These are phyloP conservation scores for Tetrastigma voinierianum DNA, from an alignment of 164 flowering plant genomes.

Conservation along the genomic window DNA sequence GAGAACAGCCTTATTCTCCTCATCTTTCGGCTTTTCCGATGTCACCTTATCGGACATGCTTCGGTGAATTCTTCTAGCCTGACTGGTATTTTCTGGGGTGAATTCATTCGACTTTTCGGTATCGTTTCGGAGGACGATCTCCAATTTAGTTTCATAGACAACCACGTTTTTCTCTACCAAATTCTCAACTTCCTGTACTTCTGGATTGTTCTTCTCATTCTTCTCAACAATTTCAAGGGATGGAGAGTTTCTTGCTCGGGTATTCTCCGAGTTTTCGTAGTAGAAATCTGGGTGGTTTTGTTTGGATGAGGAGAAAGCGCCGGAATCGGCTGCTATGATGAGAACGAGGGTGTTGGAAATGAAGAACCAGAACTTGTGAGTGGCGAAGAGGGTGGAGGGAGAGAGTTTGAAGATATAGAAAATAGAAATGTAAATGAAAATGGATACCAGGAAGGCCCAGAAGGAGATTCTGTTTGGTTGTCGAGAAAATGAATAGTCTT, in stretches of 20 bases:
- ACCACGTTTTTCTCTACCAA: not conserved
- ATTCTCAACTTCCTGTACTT: constrained; percentile 2
- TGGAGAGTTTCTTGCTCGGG: constrained; percentile 11
- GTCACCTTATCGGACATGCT: constrained; percentile 23
- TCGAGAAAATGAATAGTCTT: constrained; percentile 3
- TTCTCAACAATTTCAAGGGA: not conserved
- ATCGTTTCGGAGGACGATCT: constrained; percentile 1
- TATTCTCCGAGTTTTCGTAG: constrained; percentile 25
- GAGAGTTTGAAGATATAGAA: constrained; percentile 39
- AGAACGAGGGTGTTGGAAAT: constrained; percentile 59
- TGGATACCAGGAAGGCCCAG: constrained; percentile 33
- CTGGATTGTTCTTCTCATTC: not conserved
- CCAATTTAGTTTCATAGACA: not conserved
- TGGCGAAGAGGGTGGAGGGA: constrained; percentile 36
- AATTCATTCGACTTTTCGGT: not conserved
- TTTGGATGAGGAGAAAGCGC: constrained; percentile 41
- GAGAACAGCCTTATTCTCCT: constrained; percentile 8
- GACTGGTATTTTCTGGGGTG: not conserved
- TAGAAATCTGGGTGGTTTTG: constrained; percentile 19
- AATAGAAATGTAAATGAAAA: constrained; percentile 28
- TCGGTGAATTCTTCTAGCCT: constrained; percentile 6
- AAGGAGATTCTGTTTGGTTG: constrained; percentile 29
- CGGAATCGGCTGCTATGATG: constrained; percentile 54
- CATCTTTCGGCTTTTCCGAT: not conserved
- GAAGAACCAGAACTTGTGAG: constrained; percentile 65